Evolutionary conservation across 805 yeast species (phyloP), one percentile per base, ranked within the genome.

Genomic region (Ogataea nakhonphanomensis): DNA sequence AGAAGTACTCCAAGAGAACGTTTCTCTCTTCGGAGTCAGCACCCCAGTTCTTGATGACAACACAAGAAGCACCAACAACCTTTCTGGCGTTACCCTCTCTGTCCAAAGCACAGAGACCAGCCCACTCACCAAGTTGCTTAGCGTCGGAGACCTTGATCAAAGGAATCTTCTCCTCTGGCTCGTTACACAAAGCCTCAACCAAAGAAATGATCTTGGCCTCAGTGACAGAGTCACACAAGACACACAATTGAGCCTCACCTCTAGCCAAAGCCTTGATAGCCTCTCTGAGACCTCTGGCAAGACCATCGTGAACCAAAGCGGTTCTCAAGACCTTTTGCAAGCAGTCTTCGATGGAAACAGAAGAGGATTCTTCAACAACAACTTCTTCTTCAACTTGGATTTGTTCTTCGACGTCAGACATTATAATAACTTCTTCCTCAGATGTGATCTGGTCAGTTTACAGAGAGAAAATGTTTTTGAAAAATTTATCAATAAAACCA

Each of bases 241-340:
- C 96, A 78, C 90, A 84, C 71, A 93, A 79, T 77, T 91, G 95
- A 62, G 97, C 99, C 76, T 90, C 95, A 73, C 96, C 88, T 74
- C 88, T 80, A 67, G 96, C 80, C 61, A 93, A 81, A 73, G 97
- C 98, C 86, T 93, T 93, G 68, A 97, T 87, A 59, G 98, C 95
- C 81, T 93, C 99, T 83, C 98, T 93, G 73, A 93, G 84, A 83
- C 99, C 99, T 81, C 99, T 91, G 72, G 98, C 98, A 75, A 93
- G 87, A 77, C 99, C 99, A 72, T 91, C 97, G 80, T 89, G 95
- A 67, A 91, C 86, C 71, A 93, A 82, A 62, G 99, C 82, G 72
- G 93, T 89, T 84, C 95, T 90, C 70, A 93, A 84, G 69, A 93
- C 98, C 68, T 87, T 93, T 79, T 89, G 88, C 72, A 93, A 79